phyloP scores from a whole-genome alignment of 208 protist genomes.

The Leishmania aethiopica region DNA sequence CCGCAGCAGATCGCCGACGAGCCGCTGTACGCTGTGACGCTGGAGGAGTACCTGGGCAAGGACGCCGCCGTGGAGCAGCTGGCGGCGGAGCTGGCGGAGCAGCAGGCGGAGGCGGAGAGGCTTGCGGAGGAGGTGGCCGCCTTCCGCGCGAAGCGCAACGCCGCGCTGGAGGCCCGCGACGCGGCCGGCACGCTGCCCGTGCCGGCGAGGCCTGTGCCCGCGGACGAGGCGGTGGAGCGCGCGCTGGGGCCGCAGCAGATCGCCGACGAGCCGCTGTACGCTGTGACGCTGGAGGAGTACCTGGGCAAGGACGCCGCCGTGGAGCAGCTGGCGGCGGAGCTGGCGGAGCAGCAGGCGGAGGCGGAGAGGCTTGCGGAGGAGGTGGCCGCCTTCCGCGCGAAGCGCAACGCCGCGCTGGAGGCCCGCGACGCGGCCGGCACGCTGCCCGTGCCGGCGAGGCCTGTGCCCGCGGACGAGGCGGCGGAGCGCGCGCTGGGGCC shows the following conservation, averaged over 20 bases:
- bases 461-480: slow-evolving; percentile 7
- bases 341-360: not conserved
- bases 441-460: slow-evolving; percentile 24
- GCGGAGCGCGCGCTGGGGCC: slow-evolving; percentile 17
- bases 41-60: slow-evolving; percentile 13
- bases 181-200: slow-evolving; percentile 33
- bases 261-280: slow-evolving; percentile 31
- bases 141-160: slow-evolving; percentile 32
- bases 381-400: slow-evolving; percentile 14
- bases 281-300: slow-evolving; percentile 31
- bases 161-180: slow-evolving; percentile 31
- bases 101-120: slow-evolving; percentile 4
- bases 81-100: not conserved
- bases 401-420: slow-evolving; percentile 37
- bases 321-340: not conserved
- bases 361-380: slow-evolving; percentile 7
- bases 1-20: slow-evolving; percentile 13
- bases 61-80: not conserved
- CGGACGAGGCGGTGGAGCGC: slow-evolving; percentile 4
- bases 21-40: slow-evolving; percentile 6
- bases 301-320: too few relatives aligned
- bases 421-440: slow-evolving; percentile 32
- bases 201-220: slow-evolving; percentile 6
- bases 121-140: slow-evolving; percentile 7
- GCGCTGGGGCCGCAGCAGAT: slow-evolving; percentile 24